Base-by-base conservation (phyloP, 2,329 filamentous ascomycete species). In the Didymella segeticola region DNA sequence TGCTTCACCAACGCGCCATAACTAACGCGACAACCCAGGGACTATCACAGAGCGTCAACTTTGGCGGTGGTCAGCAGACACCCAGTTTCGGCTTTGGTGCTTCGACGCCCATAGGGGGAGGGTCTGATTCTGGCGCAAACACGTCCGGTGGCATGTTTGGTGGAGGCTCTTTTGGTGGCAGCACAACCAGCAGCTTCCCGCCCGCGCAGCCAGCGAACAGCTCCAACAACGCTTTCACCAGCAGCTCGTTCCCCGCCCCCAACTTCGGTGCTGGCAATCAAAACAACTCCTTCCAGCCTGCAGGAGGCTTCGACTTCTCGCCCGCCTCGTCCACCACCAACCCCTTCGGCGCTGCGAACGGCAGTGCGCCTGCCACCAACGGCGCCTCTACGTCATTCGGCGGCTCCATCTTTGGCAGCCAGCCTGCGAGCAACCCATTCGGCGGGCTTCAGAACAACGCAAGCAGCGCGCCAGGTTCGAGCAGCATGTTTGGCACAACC, bases 181-280 rank as follows among this genome's bases (percentile, higher is more conserved):
- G 42, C 57, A 50, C 64, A 8, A 69, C 66, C 5, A 72, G 46
- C 56, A 73, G 68, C 57, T 73, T 73, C 48, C 70, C 71, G 12
- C 69, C 69, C 8, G 67, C 69, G 12, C 61, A 67, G 5, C 68
- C 69, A 45, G 33, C 67, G 3, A 43, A 63, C 1, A 56, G 62
- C 14, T 60, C 69, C 22, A 64, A 45, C 61, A 69, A 60, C 37
- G 33, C 59, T 11, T 72, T 74, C 53, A 53, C 62, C 27, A 69
- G 45, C 47, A 66, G 65, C 12, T 73, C 70, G 1, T 73, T 73
- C 34, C 69, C 69, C 12, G 57, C 67, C 3, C 69, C 69, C 19
- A 56, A 61, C 4, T 72, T 73, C 39, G 70, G 70, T 34, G 64
- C 56, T 15, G 53, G 52, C 47, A 62, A 30, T 31, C 52, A 60